Conservation (phyloP, 202 grass and related monocot species). For the Panicum hallii region DNA sequence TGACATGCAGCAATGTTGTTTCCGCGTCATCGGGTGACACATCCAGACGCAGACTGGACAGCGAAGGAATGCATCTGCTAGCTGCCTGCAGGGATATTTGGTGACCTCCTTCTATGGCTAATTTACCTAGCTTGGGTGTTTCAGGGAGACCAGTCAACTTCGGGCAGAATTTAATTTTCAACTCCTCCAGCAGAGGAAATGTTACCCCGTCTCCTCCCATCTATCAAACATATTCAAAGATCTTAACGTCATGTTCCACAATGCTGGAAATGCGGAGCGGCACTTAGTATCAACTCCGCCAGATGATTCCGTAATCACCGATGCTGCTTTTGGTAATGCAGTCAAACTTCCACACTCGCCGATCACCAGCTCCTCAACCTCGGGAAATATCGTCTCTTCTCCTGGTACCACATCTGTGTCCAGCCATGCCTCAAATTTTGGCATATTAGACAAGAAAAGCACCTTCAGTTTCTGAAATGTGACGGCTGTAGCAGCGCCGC, state of each 20-base stretch:
- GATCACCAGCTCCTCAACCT: background rate
- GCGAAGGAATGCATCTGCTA: no score
- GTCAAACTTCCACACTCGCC: rapidly evolving
- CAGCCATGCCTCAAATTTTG: constrained; percentile 9
- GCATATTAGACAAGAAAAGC: no score
- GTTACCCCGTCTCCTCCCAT: background rate
- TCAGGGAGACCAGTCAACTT: background rate
- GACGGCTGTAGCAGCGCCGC: no score
- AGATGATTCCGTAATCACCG: no score
- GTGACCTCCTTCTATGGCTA: background rate
- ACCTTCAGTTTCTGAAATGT: no score
- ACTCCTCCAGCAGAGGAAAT: background rate
- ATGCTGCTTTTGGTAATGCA: background rate
- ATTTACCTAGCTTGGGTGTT: background rate
- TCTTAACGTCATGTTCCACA: background rate
- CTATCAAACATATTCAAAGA: background rate
- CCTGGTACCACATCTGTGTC: background rate
- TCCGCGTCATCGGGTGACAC: no score
- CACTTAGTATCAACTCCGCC: background rate
- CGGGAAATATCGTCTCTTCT: background rate
- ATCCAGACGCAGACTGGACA: no score
- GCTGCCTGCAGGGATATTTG: no score
- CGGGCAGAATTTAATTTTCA: rapidly evolving
- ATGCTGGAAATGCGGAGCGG: background rate
- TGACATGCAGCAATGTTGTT: no score